Evolutionary conservation across 2,329 filamentous ascomycete genomes (phyloP).

Genomic region (Nothophoma quercina): DNA sequence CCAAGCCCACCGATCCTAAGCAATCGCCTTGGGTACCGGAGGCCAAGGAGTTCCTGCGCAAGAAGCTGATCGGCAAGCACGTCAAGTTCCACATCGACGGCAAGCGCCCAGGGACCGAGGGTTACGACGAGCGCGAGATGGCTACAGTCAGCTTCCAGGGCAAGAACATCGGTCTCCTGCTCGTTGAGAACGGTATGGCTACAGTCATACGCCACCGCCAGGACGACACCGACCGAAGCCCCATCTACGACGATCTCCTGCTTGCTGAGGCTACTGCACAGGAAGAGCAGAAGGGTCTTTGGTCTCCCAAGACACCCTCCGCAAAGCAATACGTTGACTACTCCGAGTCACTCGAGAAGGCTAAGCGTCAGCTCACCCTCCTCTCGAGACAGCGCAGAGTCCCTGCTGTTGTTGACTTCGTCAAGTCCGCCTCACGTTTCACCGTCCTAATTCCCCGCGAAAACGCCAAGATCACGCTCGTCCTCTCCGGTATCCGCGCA

Average conservation of each 20-base stretch:
- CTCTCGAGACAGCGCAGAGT: conserved; percentile 92
- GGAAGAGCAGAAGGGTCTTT: conserved; percentile 90
- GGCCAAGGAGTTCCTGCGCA: conserved; percentile 94
- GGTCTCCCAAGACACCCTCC: conserved; percentile 88
- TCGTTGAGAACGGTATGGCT: conserved; percentile 93
- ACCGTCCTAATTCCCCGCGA: conserved; percentile 91
- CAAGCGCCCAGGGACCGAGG: conserved; percentile 85
- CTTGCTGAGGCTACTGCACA: conserved; percentile 82
- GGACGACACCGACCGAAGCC: conserved; percentile 91
- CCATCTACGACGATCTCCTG: conserved; percentile 90
- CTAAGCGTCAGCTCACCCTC: conserved; percentile 88
- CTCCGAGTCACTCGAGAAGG: conserved; percentile 91
- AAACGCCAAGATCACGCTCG: conserved; percentile 92
- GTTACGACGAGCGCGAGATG: conserved; percentile 93
- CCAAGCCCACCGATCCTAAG: conserved; percentile 84
- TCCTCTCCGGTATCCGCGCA: conserved; percentile 90
- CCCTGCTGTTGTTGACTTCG: conserved; percentile 93
- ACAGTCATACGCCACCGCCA: conserved; percentile 94
- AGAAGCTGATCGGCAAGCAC: conserved; percentile 94
- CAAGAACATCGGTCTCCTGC: conserved; percentile 82
- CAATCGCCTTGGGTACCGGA: conserved; percentile 90
- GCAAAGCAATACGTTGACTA: conserved; percentile 85
- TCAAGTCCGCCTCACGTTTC: conserved; percentile 96
- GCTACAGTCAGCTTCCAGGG: conserved; percentile 83
- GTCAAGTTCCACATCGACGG: conserved; percentile 90